Conservation (phyloP, 129 eudicot species). For the Escallonia herrerae region DNA sequence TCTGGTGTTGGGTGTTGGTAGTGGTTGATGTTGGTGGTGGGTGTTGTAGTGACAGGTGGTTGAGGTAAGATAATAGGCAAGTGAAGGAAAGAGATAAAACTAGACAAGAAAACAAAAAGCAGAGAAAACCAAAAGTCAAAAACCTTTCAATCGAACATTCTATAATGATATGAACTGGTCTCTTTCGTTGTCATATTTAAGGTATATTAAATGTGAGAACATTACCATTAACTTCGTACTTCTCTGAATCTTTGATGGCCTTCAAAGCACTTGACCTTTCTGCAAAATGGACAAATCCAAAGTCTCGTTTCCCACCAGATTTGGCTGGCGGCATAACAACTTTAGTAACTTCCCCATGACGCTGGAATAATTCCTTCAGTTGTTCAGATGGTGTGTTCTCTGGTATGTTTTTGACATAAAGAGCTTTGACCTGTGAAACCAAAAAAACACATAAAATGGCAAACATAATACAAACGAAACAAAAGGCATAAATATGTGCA, state of each 20-base stretch:
- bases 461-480: background rate
- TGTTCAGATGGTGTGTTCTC: constrained; percentile 76
- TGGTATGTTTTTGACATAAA: constrained; percentile 95
- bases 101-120: too few species aligned
- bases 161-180: too few species aligned
- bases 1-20: too few species aligned
- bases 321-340: constrained; percentile 96
- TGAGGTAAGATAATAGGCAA: too few species aligned
- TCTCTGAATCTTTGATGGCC: constrained; percentile 82
- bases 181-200: too few species aligned
- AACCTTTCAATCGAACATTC: too few species aligned
- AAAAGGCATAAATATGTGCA: background rate
- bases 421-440: constrained; percentile 69
- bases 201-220: background rate
- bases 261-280: constrained; percentile 92
- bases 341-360: constrained; percentile 91
- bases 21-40: too few species aligned
- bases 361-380: constrained; percentile 78
- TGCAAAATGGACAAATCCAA: constrained; percentile 92
- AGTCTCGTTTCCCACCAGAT: constrained; percentile 89
- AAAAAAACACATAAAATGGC: background rate
- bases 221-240: constrained; percentile 80
- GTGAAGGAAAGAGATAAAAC: too few species aligned
- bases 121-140: too few species aligned
- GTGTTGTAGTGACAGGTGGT: too few species aligned